Evolutionary conservation across 805 yeast species (phyloP), one percentile per base, ranked within the genome.

Genomic region (Saturnispora hagleri): DNA sequence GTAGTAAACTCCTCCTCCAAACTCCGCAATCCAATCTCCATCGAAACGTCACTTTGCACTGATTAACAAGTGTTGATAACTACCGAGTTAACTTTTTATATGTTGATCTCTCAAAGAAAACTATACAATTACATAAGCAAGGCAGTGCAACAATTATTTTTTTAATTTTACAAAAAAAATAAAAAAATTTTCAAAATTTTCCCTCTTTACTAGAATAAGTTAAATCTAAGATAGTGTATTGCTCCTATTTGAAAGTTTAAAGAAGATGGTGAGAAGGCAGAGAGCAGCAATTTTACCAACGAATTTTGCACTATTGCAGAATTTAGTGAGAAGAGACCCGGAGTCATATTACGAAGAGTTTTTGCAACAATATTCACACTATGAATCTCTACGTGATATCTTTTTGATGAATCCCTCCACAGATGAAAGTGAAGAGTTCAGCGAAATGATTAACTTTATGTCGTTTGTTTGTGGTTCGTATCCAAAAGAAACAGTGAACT

Each of bases 211-310:
- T 18, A 38, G 9, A 31, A 12, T 12, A 31, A 31, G 15, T 1
- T 10, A 12, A 15, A 31, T 31, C 34, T 17, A 36, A 36, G 41
- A 36, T 17, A 18, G 41, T 9, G 22, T 9, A 15, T 36, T 13
- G 24, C 40, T 46, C 26, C 26, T 36, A 41, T 22, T 20, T 31
- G 17, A 24, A 36, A 18, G 18, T 24, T 13, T 26, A 15, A n/a
- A 26, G 35, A 47, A 40, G 51, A 91, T 91, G 98, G 96, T 79
- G 35, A 87, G 84, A 68, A 78, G 82, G 67, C 82, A 86, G 70
- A 86, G 97, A 77, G 93, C 96, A 27, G 97, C 97, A 45, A 77
- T 90, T 52, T 73, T 91, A 64, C 98, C 98, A 10, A 86, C 89
- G 18, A 93, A 93, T 69, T 86, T 93, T 64, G 90, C 95, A 38